Percentiles rank a stretch among this genome's conserved stretches.
Conservation (phyloP, 768 basidiomycete genomes). For the Phylloporus scabripes region DNA sequence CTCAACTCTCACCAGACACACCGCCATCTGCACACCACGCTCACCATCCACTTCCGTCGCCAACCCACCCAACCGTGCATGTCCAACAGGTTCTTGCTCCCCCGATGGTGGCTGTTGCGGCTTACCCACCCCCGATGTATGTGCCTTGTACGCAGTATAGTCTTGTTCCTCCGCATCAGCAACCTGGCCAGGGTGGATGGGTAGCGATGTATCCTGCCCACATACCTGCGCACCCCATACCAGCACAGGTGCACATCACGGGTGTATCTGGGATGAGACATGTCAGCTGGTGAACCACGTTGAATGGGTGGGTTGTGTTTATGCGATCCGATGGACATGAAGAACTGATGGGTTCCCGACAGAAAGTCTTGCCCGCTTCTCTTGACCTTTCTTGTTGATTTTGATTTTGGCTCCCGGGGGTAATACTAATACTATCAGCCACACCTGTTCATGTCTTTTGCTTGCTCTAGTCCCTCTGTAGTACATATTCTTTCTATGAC, state of each 20-base stretch:
- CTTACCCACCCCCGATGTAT: conserved; percentile 19
- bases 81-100: conserved; percentile 6
- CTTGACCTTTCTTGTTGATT: conserved; percentile 13
- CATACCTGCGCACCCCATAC: conserved; percentile 15
- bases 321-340: neutral
- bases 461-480: neutral
- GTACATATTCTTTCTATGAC: neutral
- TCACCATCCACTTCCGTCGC: conserved; percentile 11
- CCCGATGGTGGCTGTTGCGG: conserved; percentile 13
- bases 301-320: conserved; percentile 6
- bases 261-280: conserved; percentile 23
- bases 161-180: conserved; percentile 12
- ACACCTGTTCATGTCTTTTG: conserved; percentile 2
- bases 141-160: conserved; percentile 21
- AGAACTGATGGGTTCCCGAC: neutral
- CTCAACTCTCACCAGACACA: neutral
- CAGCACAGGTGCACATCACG: conserved; percentile 14
- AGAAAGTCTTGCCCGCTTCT: neutral
- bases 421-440: conserved; percentile 19
- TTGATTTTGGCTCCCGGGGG: conserved; percentile 8
- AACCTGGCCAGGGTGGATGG: conserved; percentile 19
- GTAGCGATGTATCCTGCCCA: conserved; percentile 19
- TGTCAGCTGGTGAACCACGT: conserved; percentile 18
- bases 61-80: conserved; percentile 8
- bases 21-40: neutral